Percentiles rank a stretch among this genome's conserved stretches.
These are phyloP conservation scores for Manihot esculenta DNA, from an alignment of 441 rosid species.

Conservation along the genomic window DNA sequence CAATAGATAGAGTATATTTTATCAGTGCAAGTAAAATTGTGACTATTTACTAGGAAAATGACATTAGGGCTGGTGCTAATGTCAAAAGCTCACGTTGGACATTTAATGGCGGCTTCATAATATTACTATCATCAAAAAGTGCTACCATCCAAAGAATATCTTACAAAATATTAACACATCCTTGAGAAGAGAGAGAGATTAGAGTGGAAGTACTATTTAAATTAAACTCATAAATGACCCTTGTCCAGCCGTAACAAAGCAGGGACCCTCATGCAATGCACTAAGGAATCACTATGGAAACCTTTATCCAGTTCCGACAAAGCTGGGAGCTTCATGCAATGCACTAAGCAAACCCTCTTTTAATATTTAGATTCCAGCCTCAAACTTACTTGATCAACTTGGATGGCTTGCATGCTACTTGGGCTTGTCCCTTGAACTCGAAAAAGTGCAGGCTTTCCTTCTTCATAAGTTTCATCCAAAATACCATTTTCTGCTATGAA, in stretches of 20 bases:
- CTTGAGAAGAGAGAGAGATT: slow-evolving; percentile 7
- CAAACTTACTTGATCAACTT: slow-evolving; percentile 72
- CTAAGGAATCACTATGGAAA: not conserved
- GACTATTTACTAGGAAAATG: not conserved
- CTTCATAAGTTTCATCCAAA: slow-evolving; percentile 60
- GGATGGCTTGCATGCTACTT: slow-evolving; percentile 81
- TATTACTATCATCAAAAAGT: not conserved
- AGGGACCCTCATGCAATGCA: not conserved
- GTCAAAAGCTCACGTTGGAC: not conserved
- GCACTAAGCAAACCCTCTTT: not conserved
- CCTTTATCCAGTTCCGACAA: not conserved
- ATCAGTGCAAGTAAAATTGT: not conserved
- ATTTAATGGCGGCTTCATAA: not conserved
- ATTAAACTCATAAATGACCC: not conserved
- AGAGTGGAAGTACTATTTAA: not conserved
- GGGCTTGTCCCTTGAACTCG: slow-evolving; percentile 82
- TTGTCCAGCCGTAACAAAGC: not conserved
- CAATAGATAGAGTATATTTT: not conserved
- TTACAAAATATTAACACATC: slow-evolving; percentile 1
- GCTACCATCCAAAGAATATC: slow-evolving; percentile 4
- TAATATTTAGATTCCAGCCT: slow-evolving; percentile 11
- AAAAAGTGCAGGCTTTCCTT: slow-evolving; percentile 59
- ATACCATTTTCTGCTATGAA: slow-evolving; percentile 54
- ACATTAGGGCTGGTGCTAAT: not conserved
- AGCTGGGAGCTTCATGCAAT: not conserved